These are phyloP conservation scores for Skeletonema potamos DNA, from an alignment of 108 stramenopile species.

Conservation along the genomic window DNA sequence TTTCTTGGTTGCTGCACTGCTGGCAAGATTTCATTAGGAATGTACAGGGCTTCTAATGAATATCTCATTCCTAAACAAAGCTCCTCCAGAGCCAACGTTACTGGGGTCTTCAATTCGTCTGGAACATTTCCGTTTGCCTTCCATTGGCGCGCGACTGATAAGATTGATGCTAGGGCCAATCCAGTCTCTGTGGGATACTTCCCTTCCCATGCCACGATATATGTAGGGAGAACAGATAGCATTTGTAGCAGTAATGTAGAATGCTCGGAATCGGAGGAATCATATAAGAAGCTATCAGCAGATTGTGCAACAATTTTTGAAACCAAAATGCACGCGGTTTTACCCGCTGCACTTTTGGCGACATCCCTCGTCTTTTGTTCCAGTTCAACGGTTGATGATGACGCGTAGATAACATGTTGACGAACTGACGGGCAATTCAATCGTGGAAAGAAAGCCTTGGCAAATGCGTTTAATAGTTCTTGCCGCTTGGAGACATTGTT, in stretches of 20 bases:
- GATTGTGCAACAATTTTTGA: slow-evolving; percentile 23
- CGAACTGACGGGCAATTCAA: not conserved
- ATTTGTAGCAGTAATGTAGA: slow-evolving; percentile 29
- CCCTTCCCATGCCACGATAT: slow-evolving; percentile 35
- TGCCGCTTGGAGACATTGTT: slow-evolving; percentile 13
- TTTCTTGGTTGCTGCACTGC: slow-evolving; percentile 1
- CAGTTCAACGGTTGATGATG: slow-evolving; percentile 7
- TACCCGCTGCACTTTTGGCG: slow-evolving; percentile 24
- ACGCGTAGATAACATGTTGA: slow-evolving; percentile 3
- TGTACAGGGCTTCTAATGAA: slow-evolving; percentile 20
- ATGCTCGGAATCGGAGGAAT: not conserved
- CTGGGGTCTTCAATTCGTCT: not conserved
- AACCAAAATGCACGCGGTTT: slow-evolving; percentile 27
- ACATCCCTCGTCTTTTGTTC: slow-evolving; percentile 14
- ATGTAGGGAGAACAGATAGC: slow-evolving; percentile 40
- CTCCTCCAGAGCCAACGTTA: slow-evolving; percentile 12
- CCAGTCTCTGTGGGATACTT: slow-evolving; percentile 33
- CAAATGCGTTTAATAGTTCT: slow-evolving; percentile 37
- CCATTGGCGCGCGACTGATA: slow-evolving; percentile 35
- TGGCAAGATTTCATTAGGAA: not conserved
- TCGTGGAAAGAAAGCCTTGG: slow-evolving; percentile 35
- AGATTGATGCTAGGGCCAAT: slow-evolving; percentile 26
- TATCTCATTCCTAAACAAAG: slow-evolving; percentile 25
- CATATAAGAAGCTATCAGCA: slow-evolving; percentile 3
- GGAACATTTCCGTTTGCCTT: not conserved